A percentile compares a stretch with the other conserved stretches of the same genome.
Evolutionary conservation across 345 rosid species (phyloP).

Genomic region (Tarenaya hassleriana): DNA sequence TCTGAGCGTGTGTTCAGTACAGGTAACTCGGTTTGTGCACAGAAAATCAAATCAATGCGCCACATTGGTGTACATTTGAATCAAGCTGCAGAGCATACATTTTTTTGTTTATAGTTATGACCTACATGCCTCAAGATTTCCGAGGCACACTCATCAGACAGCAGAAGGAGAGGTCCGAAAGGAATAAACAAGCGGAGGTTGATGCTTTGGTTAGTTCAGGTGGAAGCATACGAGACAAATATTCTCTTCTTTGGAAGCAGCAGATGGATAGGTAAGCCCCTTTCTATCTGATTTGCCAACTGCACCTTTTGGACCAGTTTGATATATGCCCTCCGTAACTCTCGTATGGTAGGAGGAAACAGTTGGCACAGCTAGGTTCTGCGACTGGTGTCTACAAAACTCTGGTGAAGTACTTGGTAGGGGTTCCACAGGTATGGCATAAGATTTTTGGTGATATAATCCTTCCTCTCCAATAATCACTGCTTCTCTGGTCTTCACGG

Average conservation of each 20-base stretch:
- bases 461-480: not conserved
- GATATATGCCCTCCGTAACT: conserved; percentile 18
- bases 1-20: conserved; percentile 81
- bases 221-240: conserved; percentile 66
- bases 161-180: conserved; percentile 95
- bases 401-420: conserved; percentile 93
- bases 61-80: not conserved
- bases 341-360: conserved; percentile 62
- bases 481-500: not conserved
- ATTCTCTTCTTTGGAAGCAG: conserved; percentile 89
- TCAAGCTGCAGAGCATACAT: not conserved
- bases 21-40: conserved; percentile 37
- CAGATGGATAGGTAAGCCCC: conserved; percentile 82
- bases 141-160: conserved; percentile 82
- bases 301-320: conserved; percentile 6
- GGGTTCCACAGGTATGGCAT: conserved; percentile 88
- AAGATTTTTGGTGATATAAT: conserved; percentile 4
- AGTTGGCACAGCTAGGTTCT: conserved; percentile 91
- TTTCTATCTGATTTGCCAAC: conserved; percentile 8
- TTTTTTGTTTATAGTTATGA: conserved; percentile 61
- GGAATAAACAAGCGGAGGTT: conserved; percentile 93
- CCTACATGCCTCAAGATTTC: conserved; percentile 99
- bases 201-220: conserved; percentile 75
- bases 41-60: not conserved
- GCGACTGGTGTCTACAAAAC: conserved; percentile 98